Percentiles rank a stretch among this genome's conserved stretches.
Conservation (phyloP, 2,329 filamentous ascomycete species). For the Zalaria obscura region DNA sequence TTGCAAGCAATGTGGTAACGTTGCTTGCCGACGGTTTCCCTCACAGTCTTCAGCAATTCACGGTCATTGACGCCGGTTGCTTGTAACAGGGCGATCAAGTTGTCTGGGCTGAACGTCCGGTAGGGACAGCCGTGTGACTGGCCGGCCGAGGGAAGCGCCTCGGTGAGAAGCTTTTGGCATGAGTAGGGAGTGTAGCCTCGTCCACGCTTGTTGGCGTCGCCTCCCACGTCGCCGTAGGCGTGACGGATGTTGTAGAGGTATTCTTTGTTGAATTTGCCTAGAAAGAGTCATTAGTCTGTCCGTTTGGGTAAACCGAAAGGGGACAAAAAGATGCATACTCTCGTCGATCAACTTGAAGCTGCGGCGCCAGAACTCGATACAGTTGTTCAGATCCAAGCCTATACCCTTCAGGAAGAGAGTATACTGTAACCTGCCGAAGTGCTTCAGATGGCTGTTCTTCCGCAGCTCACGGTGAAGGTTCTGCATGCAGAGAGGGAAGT, state of each 20-base stretch:
- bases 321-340: slow-evolving; percentile 10
- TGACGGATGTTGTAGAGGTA: slow-evolving; percentile 97
- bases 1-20: slow-evolving; percentile 95
- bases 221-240: slow-evolving; percentile 85
- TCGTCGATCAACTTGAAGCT: slow-evolving; percentile 78
- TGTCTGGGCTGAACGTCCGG: slow-evolving; percentile 79
- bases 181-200: slow-evolving; percentile 83
- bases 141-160: slow-evolving; percentile 72
- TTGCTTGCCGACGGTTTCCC: slow-evolving; percentile 76
- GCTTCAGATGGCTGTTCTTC: slow-evolving; percentile 81
- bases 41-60: slow-evolving; percentile 63
- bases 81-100: slow-evolving; percentile 63
- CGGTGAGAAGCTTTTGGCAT: slow-evolving; percentile 88
- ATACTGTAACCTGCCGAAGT: slow-evolving; percentile 87
- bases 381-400: slow-evolving; percentile 82
- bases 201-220: slow-evolving; percentile 74
- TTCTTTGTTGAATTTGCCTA: slow-evolving; percentile 88
- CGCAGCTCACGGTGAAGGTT: slow-evolving; percentile 76
- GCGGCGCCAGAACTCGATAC: slow-evolving; percentile 78
- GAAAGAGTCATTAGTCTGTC: background rate
- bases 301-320: background rate
- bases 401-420: slow-evolving; percentile 94
- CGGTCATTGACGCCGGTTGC: slow-evolving; percentile 66
- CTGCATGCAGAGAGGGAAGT: slow-evolving; percentile 91
- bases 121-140: slow-evolving; percentile 96